These are phyloP conservation scores for Keithomyces neogunnii DNA, from an alignment of 2,329 filamentous ascomycete genomes.

Conservation along the genomic window DNA sequence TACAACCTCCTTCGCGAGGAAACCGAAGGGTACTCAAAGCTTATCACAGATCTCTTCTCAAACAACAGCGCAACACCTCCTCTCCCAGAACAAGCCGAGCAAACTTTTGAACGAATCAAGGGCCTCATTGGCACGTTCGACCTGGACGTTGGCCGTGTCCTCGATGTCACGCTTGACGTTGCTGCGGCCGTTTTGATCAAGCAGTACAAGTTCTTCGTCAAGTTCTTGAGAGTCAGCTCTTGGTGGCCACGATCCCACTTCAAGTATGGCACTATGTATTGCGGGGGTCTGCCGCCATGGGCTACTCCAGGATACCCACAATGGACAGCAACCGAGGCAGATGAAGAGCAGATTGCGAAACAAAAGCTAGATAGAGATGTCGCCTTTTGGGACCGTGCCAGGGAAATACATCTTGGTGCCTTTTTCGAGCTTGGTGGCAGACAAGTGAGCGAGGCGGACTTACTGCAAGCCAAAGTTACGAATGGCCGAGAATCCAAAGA, in stretches of 20 bases:
- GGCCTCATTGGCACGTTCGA: slow-evolving; percentile 95
- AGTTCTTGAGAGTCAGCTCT: slow-evolving; percentile 81
- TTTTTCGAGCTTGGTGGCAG: slow-evolving; percentile 84
- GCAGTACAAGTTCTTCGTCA: slow-evolving; percentile 89
- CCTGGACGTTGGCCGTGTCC: slow-evolving; percentile 85
- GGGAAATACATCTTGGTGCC: slow-evolving; percentile 66
- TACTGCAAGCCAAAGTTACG: slow-evolving; percentile 33
- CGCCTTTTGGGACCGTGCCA: slow-evolving; percentile 74
- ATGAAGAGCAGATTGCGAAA: slow-evolving; percentile 49
- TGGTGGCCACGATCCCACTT: slow-evolving; percentile 78
- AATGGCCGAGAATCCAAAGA: slow-evolving; percentile 30
- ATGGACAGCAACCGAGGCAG: slow-evolving; percentile 58
- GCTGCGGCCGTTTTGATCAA: slow-evolving; percentile 91
- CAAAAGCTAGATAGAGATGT: slow-evolving; percentile 59
- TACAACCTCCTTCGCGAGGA: slow-evolving; percentile 95
- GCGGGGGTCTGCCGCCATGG: slow-evolving; percentile 73
- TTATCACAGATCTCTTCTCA: slow-evolving; percentile 91
- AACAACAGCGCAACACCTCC: slow-evolving; percentile 68
- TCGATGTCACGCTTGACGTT: slow-evolving; percentile 91
- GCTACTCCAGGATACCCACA: slow-evolving; percentile 63
- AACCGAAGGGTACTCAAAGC: slow-evolving; percentile 92
- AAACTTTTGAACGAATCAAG: slow-evolving; percentile 87
- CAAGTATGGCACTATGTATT: slow-evolving; percentile 31
- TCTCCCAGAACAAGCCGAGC: slow-evolving; percentile 67
- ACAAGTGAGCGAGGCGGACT: slow-evolving; percentile 51